Conservation (phyloP, 2,329 filamentous ascomycete species). For the Phyllosticta citribraziliensis region DNA sequence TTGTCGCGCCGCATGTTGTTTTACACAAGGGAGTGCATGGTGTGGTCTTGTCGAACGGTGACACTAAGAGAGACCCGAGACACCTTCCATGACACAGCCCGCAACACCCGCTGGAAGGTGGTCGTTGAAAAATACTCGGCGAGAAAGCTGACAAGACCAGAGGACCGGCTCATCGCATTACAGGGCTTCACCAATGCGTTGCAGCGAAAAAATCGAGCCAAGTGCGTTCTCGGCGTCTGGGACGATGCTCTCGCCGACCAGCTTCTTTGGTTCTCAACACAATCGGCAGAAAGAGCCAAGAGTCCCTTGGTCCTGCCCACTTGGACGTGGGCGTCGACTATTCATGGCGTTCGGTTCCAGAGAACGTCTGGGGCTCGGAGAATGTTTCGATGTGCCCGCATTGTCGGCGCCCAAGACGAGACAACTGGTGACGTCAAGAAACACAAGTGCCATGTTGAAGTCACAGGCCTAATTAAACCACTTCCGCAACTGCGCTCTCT, state of each 20-base stretch:
- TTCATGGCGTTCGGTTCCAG: constrained; percentile 16
- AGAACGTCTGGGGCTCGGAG: constrained; percentile 16
- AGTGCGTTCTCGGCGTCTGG: constrained; percentile 16
- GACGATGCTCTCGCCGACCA: constrained; percentile 16
- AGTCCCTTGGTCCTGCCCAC: constrained; percentile 13
- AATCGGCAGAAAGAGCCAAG: constrained; percentile 11
- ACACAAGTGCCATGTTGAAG: neutral
- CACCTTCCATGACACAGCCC: constrained; percentile 15
- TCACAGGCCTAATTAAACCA: neutral
- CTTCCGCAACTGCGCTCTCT: neutral
- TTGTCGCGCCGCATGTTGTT: constrained; percentile 12
- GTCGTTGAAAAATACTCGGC: constrained; percentile 18
- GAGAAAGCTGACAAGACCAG: constrained; percentile 12
- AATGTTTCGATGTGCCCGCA: constrained; percentile 12
- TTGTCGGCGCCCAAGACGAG: constrained; percentile 3
- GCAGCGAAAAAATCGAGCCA: constrained; percentile 11
- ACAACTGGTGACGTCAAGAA: constrained; percentile 1
- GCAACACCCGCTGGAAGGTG: constrained; percentile 17
- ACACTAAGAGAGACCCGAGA: constrained; percentile 18
- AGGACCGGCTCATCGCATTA: constrained; percentile 17
- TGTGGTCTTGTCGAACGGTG: constrained; percentile 17
- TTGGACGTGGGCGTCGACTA: constrained; percentile 18
- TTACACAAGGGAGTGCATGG: constrained; percentile 14
- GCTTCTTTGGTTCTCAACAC: constrained; percentile 15
- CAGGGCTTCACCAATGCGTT: constrained; percentile 12